Evolutionary conservation across 306 rosid genomes (phyloP), one percentile per base, ranked within the genome.

Genomic region (Pterocarpus macrocarpus): DNA sequence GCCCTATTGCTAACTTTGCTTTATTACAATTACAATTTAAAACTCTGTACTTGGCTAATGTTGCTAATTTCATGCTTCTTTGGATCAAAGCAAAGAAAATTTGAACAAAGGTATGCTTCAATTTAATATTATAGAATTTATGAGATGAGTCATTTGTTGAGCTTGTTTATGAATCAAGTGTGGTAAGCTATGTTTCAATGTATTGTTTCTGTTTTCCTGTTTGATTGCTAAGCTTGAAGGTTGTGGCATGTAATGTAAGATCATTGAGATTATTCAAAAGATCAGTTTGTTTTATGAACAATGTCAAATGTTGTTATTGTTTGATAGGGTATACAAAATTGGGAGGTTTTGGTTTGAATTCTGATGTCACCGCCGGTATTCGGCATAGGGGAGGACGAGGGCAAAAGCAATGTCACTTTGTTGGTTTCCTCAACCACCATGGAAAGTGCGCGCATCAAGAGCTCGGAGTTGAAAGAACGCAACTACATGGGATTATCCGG

Each of bases 401-500:
- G 82, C 86, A 85, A 88, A 68, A 88, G 92, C 84, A 84, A 91
- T 86, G 94, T 76, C 33, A 83, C 90, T 44, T 70, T 87, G 52
- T 76, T 93, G 86, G 83, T 90, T 83, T 91, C 97, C 73, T 82
- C 92, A 22, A 61, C 85, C 71, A 81, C 91, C 2, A 49, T 74
- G 82, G 95, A 88, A 56, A 87, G 86, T 85, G 85, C 68, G 34
- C 69, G 88, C 35, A 82, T 57, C 32, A 82, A 72, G 62, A 81
- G 81, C 73, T 64, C 79, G 5, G 93, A 86, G 80, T 78, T 91
- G 32, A 89, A 91, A 83, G 97, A 91, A 78, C 90, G 82, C 6
- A 88, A 93, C 86, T 93, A 93, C 85, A 91, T 93, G 92, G 92
- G 96, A 65, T 83, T 93, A 36, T 93, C 97, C 13, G 96, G 87